phyloP scores from a whole-genome alignment of 352 stramenopile genomes.

The Lagenidium giganteum region DNA sequence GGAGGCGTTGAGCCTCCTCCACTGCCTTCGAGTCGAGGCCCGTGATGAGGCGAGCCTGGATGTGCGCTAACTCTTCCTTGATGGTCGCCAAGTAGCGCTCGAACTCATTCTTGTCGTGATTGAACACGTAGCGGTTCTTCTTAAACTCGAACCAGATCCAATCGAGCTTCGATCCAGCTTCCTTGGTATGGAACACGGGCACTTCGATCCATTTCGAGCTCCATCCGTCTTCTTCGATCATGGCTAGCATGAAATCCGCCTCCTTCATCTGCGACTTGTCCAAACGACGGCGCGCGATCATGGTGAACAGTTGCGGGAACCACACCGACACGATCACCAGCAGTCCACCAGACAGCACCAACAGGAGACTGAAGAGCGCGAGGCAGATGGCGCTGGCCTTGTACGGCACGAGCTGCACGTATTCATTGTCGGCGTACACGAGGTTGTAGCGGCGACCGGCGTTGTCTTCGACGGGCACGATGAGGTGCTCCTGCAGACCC shows the following conservation, averaged over 20 bases:
- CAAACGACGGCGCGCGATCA: slow-evolving; percentile 24
- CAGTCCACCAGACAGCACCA: slow-evolving; percentile 16
- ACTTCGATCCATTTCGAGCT: slow-evolving; percentile 38
- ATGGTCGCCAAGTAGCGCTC: slow-evolving; percentile 40
- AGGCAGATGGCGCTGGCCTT: slow-evolving; percentile 25
- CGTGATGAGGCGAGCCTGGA: slow-evolving; percentile 17
- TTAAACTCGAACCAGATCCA: slow-evolving; percentile 70
- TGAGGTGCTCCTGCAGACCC: slow-evolving; percentile 35
- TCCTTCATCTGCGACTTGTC: slow-evolving; percentile 21
- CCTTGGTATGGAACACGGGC: slow-evolving; percentile 15
- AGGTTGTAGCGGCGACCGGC: slow-evolving; percentile 26
- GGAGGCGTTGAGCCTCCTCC: slow-evolving; percentile 21
- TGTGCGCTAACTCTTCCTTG: slow-evolving; percentile 16
- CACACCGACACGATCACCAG: slow-evolving; percentile 39
- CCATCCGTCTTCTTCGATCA: slow-evolving; percentile 27
- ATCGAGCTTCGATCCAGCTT: slow-evolving; percentile 19
- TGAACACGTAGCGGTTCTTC: slow-evolving; percentile 60
- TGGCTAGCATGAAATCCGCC: slow-evolving; percentile 41
- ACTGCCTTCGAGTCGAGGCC: slow-evolving; percentile 20
- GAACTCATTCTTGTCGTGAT: slow-evolving; percentile 39
- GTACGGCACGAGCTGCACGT: slow-evolving; percentile 30
- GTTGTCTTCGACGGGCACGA: slow-evolving; percentile 38
- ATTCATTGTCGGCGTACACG: slow-evolving; percentile 38
- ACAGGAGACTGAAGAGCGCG: slow-evolving; percentile 28
- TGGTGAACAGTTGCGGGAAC: slow-evolving; percentile 69